Conservation (phyloP, 768 basidiomycete genomes). For the Clitopilus hobsonii region DNA sequence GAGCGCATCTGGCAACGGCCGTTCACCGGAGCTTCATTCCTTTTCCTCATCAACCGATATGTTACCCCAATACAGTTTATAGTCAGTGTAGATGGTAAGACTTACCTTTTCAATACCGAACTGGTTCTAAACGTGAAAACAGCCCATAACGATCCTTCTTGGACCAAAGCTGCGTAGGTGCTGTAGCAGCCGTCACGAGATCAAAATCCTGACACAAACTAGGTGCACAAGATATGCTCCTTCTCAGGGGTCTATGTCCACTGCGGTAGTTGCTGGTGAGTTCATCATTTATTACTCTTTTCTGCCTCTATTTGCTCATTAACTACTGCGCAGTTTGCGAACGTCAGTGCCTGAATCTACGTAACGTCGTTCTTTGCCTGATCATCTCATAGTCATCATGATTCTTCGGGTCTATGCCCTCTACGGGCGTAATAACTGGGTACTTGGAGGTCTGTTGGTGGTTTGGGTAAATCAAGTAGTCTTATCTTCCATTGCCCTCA, state of each 20-base stretch:
- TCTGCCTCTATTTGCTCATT: too few species aligned
- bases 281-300: background rate
- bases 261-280: background rate
- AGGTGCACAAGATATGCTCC: background rate
- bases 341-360: background rate
- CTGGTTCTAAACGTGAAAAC: background rate
- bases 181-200: background rate
- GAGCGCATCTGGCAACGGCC: conserved; percentile 2
- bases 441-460: background rate
- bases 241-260: background rate
- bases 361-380: background rate
- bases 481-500: background rate
- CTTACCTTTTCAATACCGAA: background rate
- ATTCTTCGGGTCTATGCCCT: conserved; percentile 4
- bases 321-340: background rate
- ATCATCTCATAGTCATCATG: conserved; percentile 2
- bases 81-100: background rate
- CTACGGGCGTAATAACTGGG: background rate
- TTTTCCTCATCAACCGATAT: conserved; percentile 1
- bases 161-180: background rate
- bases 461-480: background rate
- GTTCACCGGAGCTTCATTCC: background rate
- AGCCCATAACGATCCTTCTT: background rate
- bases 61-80: background rate
- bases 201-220: background rate